Evolutionary conservation across 108 stramenopile genomes (phyloP).

Genomic region (Epipyxis sp.): DNA sequence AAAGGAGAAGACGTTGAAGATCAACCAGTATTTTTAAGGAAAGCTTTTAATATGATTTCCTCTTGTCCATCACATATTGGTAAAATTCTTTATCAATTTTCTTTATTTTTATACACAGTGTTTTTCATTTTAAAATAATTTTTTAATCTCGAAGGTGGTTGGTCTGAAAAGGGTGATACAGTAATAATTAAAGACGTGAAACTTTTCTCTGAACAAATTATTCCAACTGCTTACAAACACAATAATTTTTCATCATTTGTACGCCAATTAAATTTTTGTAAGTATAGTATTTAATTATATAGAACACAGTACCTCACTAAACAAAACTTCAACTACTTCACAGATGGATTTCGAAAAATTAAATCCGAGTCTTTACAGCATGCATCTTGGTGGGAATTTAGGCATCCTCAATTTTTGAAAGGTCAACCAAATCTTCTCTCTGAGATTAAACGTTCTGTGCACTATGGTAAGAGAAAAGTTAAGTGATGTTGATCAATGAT

Average conservation of each 20-base stretch:
- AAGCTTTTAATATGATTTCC: constrained; percentile 56
- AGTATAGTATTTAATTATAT: constrained; percentile 37
- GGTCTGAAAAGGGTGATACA: constrained; percentile 48
- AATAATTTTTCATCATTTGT: constrained; percentile 56
- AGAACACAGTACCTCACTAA: neutral
- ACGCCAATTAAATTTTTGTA: constrained; percentile 58
- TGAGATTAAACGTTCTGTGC: constrained; percentile 55
- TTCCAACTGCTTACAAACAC: constrained; percentile 54
- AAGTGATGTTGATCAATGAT: constrained; percentile 37
- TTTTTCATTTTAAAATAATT: neutral
- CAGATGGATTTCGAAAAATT: neutral
- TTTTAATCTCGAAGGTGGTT: constrained; percentile 26
- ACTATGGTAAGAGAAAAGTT: constrained; percentile 47
- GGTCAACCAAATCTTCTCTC: constrained; percentile 50
- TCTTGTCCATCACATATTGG: constrained; percentile 42
- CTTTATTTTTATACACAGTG: neutral
- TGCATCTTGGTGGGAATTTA: constrained; percentile 53
- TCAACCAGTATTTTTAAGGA: constrained; percentile 39
- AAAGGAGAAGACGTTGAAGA: constrained; percentile 21
- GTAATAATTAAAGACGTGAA: constrained; percentile 55
- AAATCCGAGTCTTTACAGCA: constrained; percentile 24
- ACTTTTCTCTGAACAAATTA: constrained; percentile 49
- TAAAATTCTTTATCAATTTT: neutral
- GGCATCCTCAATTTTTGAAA: constrained; percentile 51
- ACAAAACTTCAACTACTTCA: neutral